Evolutionary conservation across 2,329 filamentous ascomycete genomes (phyloP).

Genomic region (Trematosphaeria pertusa): DNA sequence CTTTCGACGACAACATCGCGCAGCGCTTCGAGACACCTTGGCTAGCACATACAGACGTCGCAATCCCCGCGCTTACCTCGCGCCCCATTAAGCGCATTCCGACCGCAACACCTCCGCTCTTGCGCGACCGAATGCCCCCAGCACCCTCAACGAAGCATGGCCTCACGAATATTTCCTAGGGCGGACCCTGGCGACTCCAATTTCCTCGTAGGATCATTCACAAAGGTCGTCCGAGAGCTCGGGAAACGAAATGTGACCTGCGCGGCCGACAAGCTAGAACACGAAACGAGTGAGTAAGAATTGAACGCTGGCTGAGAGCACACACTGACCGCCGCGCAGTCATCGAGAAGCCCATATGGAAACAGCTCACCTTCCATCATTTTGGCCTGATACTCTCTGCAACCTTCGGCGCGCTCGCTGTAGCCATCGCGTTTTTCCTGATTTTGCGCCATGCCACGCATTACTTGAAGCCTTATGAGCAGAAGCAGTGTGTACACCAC

Average conservation of each 20-base stretch:
- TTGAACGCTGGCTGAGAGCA: neutral
- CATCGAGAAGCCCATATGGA: slow-evolving; percentile 59
- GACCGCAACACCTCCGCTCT: slow-evolving; percentile 4
- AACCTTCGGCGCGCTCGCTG: slow-evolving; percentile 60
- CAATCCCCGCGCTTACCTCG: slow-evolving; percentile 3
- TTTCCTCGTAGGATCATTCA: neutral
- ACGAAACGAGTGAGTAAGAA: slow-evolving; percentile 47
- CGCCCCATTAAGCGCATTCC: slow-evolving; percentile 4
- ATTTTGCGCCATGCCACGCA: slow-evolving; percentile 66
- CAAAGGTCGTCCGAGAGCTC: slow-evolving; percentile 1
- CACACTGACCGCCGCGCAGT: slow-evolving; percentile 29
- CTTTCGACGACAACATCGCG: too few relatives aligned
- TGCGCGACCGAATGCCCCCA: slow-evolving; percentile 11
- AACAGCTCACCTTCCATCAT: slow-evolving; percentile 63
- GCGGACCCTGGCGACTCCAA: slow-evolving; percentile 1
- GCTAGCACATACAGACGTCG: too few relatives aligned
- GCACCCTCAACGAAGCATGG: slow-evolving; percentile 5
- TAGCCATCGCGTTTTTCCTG: slow-evolving; percentile 59
- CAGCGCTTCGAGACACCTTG: too few relatives aligned
- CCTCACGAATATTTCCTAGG: slow-evolving; percentile 4
- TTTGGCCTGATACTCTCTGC: slow-evolving; percentile 62
- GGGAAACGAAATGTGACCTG: slow-evolving; percentile 14
- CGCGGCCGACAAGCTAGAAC: slow-evolving; percentile 20
- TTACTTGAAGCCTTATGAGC: slow-evolving; percentile 66
- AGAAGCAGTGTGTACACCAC: slow-evolving; percentile 59